Evolutionary conservation across 2,329 filamentous ascomycete genomes (phyloP), one percentile per base, ranked within the genome.

Genomic region (Knoxdaviesia proteae): DNA sequence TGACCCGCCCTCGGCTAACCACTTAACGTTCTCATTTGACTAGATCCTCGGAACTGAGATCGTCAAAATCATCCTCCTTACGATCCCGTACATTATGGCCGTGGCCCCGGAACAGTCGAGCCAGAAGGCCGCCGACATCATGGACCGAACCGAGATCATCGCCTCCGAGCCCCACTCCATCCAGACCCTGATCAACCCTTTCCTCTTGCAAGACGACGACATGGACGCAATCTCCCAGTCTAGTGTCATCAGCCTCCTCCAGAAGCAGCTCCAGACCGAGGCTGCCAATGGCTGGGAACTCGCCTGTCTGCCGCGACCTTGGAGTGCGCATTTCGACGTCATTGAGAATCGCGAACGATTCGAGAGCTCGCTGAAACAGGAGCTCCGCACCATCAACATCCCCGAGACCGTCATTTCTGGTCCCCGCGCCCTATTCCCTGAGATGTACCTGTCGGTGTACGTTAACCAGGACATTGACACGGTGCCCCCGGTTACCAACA

Each of bases 111-210:
- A 69, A 4, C 74, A 76, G 41, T 77, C 80, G 53, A 74, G 79
- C 51, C 69, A 80, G 49, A 81, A 81, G 54, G 86, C 84, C 3
- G 68, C 71, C 1, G 77, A 82, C 39, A 66, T 96, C 42, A 76
- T 98, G 56, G 83, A 92, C 49, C 94, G 92, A 65, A 96, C 90
- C 2, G 87, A 90, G 44, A 84, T 96, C 49, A 92, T 96, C 51
- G 86, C 88, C 7, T 83, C 80, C 2, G 86, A 90, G 48, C 81
- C 83, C 7, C 84, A 94, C 56, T 71, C 81, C 3, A 68, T 96
- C 34, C 87, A 94, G 56, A 68, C 77, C 32, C 64, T 94, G 44
- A 84, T 96, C 41, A 84, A 94, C 50, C 84, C 87, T 2, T 94
- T 88, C 56, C 74, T 74, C 42, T 68, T 68, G 5, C 74, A 78